Percentiles rank a stretch among this genome's conserved stretches.
phyloP scores from a whole-genome alignment of 1,284 basidiomycete species.

The Fistulinella cinereoalba region DNA sequence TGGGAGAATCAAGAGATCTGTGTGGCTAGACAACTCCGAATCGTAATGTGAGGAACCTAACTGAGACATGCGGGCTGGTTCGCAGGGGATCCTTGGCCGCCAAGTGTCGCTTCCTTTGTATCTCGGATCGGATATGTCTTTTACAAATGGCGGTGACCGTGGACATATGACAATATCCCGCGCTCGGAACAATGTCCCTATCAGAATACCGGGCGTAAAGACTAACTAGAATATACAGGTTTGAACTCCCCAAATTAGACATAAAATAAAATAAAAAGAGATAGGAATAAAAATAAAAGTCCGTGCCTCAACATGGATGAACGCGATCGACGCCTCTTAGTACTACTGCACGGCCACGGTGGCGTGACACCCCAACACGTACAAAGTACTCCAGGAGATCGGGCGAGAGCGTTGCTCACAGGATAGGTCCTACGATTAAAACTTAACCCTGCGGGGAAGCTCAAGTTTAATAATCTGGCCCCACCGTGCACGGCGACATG shows the following conservation, averaged over 20 bases:
- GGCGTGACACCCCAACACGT: slow-evolving; percentile 19
- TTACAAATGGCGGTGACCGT: not conserved
- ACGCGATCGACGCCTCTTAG: slow-evolving; percentile 31
- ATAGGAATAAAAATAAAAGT: too few relatives aligned
- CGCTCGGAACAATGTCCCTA: slow-evolving; percentile 12
- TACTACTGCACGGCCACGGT: too few relatives aligned
- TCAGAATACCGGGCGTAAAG: slow-evolving; percentile 12
- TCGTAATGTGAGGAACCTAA: slow-evolving; percentile 1
- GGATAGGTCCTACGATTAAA: slow-evolving; percentile 15
- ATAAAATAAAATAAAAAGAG: not conserved
- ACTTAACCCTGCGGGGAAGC: slow-evolving; percentile 20
- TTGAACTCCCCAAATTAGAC: not conserved
- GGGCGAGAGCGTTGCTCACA: too few relatives aligned
- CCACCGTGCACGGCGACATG: slow-evolving; percentile 7
- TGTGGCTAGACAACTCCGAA: slow-evolving; percentile 11
- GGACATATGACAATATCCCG: slow-evolving; percentile 5
- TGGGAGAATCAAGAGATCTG: slow-evolving; percentile 7
- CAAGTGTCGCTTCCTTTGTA: not conserved
- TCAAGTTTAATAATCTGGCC: not conserved
- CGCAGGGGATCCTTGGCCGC: not conserved
- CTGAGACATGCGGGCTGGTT: slow-evolving; percentile 2
- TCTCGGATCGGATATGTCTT: slow-evolving; percentile 4
- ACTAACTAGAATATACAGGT: not conserved
- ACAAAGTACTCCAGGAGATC: slow-evolving; percentile 22
- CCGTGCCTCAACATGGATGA: too few relatives aligned